Base-by-base conservation (phyloP, 805 yeast species). In the Candida silvicultrix region DNA sequence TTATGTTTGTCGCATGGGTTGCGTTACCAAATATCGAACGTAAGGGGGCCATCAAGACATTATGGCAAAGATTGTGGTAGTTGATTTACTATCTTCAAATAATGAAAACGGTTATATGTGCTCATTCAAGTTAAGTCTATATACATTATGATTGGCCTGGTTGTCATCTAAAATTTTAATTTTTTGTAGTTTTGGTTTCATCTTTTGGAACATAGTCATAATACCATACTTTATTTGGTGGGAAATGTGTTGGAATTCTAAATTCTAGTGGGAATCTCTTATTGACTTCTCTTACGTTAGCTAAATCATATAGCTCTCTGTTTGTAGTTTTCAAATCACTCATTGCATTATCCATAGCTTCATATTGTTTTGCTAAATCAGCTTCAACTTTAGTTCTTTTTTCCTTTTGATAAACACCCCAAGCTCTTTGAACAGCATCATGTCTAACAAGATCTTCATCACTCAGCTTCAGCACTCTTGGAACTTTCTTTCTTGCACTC, bases 211-310 rank as follows among this genome's bases (percentile, higher is more conserved):
- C 56, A 50, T 66, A 70, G n/a, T 80, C 77, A 57, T 77, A 77
- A 46, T 81, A 80, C 97, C 97, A 90, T 18, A 85, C 72, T 49
- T 76, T 74, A 57, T 78, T 80, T 18, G 97, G 85, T 14, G 99
- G 99, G 50, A 72, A 87, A 46, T 89, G 92, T 1, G 95, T 85
- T 19, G 99, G 99, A 10, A 87, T 80, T 59, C 94, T 80, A 63
- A 88, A 63, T 59, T 92, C 97, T 56, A 86, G 67, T 5, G 96
- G 92, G 64, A 87, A 89, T 57, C 89, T 71, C 48, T 72, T 71
- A 43, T 72, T 73, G 39, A 64, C 64, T 53, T 84, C 83, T 42
- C 70, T 67, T 28, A 64, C 63, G 55, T 79, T 82, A 11, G 96
- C 95, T 29, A 70, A 70, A 44, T 71, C 75, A 55, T 71, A 89